These are phyloP conservation scores for Lepidium africanum DNA, from an alignment of 345 rosid genomes.

Conservation along the genomic window DNA sequence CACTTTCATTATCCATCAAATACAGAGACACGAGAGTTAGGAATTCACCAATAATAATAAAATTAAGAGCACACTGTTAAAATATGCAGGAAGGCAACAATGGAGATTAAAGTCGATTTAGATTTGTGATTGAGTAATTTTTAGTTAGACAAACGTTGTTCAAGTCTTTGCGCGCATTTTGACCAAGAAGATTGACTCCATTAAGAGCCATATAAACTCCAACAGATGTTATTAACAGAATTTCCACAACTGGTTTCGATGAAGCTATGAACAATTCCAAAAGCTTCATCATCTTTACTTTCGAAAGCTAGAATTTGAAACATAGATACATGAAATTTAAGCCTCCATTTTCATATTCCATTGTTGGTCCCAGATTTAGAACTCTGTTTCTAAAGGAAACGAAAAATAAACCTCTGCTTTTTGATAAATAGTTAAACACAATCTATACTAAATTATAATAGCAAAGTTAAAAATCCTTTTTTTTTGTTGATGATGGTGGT, in stretches of 20 bases:
- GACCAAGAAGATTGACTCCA: constrained; percentile 39
- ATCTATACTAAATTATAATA: too few relatives aligned
- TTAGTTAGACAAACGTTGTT: constrained; percentile 33
- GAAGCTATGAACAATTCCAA: constrained; percentile 51
- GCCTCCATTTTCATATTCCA: too few relatives aligned
- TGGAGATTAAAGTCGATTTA: not conserved
- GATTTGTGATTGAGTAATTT: not conserved
- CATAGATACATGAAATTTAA: not conserved
- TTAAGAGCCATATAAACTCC: constrained; percentile 51
- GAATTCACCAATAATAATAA: too few relatives aligned
- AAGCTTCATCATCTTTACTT: constrained; percentile 30
- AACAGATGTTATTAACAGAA: constrained; percentile 44
- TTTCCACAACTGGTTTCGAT: constrained; percentile 48
- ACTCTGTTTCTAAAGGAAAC: too few relatives aligned
- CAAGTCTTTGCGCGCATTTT: constrained; percentile 44
- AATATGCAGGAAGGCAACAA: not conserved
- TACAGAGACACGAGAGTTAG: too few relatives aligned
- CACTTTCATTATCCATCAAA: too few relatives aligned
- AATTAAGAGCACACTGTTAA: too few relatives aligned
- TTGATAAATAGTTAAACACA: too few relatives aligned
- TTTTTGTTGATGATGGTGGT: too few relatives aligned
- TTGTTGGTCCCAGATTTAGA: too few relatives aligned
- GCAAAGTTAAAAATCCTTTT: too few relatives aligned
- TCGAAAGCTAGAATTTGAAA: constrained; percentile 1
- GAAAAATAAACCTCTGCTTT: too few relatives aligned